Evolutionary conservation across 208 protist genomes (phyloP).

Genomic region (Crithidia thermophila): DNA sequence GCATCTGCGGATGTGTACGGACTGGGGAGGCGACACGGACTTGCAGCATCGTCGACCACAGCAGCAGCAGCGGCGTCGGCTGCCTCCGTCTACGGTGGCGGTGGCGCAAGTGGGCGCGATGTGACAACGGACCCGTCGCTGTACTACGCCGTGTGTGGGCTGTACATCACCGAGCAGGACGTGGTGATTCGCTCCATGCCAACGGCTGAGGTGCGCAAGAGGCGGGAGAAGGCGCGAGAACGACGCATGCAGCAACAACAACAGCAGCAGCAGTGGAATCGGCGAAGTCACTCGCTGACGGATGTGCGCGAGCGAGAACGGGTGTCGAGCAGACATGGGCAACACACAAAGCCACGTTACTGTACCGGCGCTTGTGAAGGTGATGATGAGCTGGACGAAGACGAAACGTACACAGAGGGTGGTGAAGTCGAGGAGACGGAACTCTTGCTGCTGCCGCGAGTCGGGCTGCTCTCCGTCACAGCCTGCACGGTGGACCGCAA

Average conservation of each 20-base stretch:
- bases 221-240: not conserved
- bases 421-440: constrained; percentile 21
- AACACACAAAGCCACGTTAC: not conserved
- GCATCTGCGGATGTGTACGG: not conserved
- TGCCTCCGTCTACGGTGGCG: not conserved
- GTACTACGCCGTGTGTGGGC: constrained; percentile 34
- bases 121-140: constrained; percentile 23
- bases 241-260: constrained; percentile 15
- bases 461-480: constrained; percentile 30
- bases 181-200: constrained; percentile 28
- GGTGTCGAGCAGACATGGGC: not conserved
- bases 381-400: not conserved
- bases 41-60: not conserved
- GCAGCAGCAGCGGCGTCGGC: not conserved
- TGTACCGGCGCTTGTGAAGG: not conserved
- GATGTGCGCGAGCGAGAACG: not conserved
- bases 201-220: constrained; percentile 15
- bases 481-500: constrained; percentile 27
- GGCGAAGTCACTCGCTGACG: not conserved
- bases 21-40: not conserved
- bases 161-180: constrained; percentile 45
- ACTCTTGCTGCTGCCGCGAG: constrained; percentile 32
- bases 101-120: constrained; percentile 12
- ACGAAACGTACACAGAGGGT: too few species aligned
- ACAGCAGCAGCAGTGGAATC: constrained; percentile 2